Percentiles rank a stretch among this genome's conserved stretches.
Conservation (phyloP, 768 basidiomycete species). For the Podaxis sp. region DNA sequence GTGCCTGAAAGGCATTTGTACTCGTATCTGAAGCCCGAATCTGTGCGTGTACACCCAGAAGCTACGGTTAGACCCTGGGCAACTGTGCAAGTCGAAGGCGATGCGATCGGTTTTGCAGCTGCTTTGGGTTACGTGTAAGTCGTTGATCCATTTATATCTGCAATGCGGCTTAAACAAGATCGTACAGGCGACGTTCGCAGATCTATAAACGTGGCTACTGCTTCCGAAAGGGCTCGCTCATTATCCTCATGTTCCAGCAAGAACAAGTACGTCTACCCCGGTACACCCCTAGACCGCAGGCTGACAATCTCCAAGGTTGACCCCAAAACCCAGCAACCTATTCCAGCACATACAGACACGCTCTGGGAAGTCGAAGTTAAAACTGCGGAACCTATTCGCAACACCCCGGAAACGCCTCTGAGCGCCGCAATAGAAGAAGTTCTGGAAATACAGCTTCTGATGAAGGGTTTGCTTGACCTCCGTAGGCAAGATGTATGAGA, state of each 20-base stretch:
- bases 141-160: not conserved
- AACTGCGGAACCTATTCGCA: slow-evolving; percentile 75
- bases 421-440: slow-evolving; percentile 70
- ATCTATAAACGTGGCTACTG: slow-evolving; percentile 81
- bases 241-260: slow-evolving; percentile 85
- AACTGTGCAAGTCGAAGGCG: slow-evolving; percentile 73
- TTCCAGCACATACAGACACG: slow-evolving; percentile 76
- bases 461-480: slow-evolving; percentile 83
- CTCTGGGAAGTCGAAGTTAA: slow-evolving; percentile 90
- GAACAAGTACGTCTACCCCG: slow-evolving; percentile 55
- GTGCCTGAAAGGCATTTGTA: slow-evolving; percentile 59
- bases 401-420: slow-evolving; percentile 77
- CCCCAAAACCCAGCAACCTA: slow-evolving; percentile 70
- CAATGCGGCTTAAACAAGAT: not conserved
- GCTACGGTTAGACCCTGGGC: slow-evolving; percentile 88
- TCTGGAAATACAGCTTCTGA: slow-evolving; percentile 76
- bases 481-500: slow-evolving; percentile 66
- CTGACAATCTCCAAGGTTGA: slow-evolving; percentile 53
- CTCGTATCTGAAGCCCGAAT: slow-evolving; percentile 82
- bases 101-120: slow-evolving; percentile 78
- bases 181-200: slow-evolving; percentile 59
- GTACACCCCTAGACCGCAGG: slow-evolving; percentile 6
- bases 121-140: slow-evolving; percentile 75
- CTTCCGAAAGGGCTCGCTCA: slow-evolving; percentile 67
- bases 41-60: slow-evolving; percentile 80